Base-by-base conservation (phyloP, 129 eudicot genomes). In the Flaveria linearis region DNA sequence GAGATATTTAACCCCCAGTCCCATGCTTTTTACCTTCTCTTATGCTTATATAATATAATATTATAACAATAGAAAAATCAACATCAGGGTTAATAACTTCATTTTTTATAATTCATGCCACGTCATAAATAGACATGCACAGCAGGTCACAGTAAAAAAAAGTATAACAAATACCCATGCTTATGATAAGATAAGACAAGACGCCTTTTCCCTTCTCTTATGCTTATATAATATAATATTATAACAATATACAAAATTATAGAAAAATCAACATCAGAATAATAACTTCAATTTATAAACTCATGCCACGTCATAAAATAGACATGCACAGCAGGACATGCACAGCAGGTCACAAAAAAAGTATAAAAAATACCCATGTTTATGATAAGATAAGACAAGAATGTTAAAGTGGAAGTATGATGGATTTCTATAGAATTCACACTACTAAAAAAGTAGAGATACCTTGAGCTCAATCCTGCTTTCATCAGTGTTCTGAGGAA, bases 391-490 rank as follows among this genome's bases (percentile, higher is more conserved):
- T 13, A 12, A 26, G 17, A 25, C 41, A 60, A 60, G 67, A 11
- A 25, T 25, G 41, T 12, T 55, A 55, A 30, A 30, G 23, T 6
- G 1, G 16, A 0, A 5, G 0, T 64, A 16, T 36, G 23, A 30
- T 8, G 49, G 7, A 36, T 36, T 62, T 62, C 68, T 60, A 62
- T 62, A 62, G 25, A 64, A 57, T 22, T 9, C 14, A 2, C 12
- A 6, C 11, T 33, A 26, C 71, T 33, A 36, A 79, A 20, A 71
- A 71, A 11, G 41, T 64, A 61, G 18, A 36, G 69, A 73, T 75
- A 93, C 98, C 93, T 89, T 91, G 50, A 93, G 88, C 75, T 90
- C 95, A 36, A 86, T 79, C 46, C 47, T 67, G 65, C 71, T 84
- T 64, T 86, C 88, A 69, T 23, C 52, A 18, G 74, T 78, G 75